These are phyloP conservation scores for Globisporangium cylindrosporum DNA, from an alignment of 352 stramenopile species.

Conservation along the genomic window DNA sequence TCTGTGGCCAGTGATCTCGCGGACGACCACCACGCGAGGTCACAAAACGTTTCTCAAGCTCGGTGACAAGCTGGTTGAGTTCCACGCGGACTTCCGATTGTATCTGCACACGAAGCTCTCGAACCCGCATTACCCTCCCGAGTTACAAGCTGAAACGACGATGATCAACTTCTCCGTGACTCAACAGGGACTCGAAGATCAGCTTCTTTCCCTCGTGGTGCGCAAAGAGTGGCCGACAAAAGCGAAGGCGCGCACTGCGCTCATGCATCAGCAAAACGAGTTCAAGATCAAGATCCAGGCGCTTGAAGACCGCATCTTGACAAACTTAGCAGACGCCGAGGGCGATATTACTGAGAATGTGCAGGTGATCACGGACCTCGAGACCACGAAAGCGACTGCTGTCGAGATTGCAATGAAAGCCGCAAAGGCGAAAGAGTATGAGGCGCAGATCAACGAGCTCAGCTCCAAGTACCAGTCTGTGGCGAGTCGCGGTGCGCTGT, in stretches of 20 bases:
- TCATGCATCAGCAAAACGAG: conserved; percentile 89
- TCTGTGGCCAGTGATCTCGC: conserved; percentile 82
- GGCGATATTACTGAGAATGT: conserved; percentile 94
- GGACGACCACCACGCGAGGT: conserved; percentile 67
- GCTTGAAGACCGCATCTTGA: conserved; percentile 89
- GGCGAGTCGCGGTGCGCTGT: conserved; percentile 85
- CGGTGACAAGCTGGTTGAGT: conserved; percentile 86
- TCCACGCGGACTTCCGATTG: conserved; percentile 76
- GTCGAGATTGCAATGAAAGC: conserved; percentile 81
- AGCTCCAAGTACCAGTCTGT: conserved; percentile 92
- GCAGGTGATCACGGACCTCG: conserved; percentile 92
- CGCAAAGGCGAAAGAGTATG: conserved; percentile 70
- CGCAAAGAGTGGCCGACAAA: conserved; percentile 90
- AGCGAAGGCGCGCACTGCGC: conserved; percentile 61
- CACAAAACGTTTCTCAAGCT: conserved; percentile 79
- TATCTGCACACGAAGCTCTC: conserved; percentile 92
- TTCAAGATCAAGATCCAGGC: conserved; percentile 88
- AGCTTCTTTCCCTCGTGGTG: conserved; percentile 85
- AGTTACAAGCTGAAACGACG: conserved; percentile 89
- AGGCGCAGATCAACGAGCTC: conserved; percentile 80
- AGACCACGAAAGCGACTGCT: conserved; percentile 91
- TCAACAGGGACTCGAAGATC: conserved; percentile 86
- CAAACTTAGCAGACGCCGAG: conserved; percentile 76
- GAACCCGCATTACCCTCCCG: conserved; percentile 91
- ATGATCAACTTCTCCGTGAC: conserved; percentile 93